These are phyloP conservation scores for Lentinula boryana DNA, from an alignment of 768 basidiomycete species.

Conservation along the genomic window DNA sequence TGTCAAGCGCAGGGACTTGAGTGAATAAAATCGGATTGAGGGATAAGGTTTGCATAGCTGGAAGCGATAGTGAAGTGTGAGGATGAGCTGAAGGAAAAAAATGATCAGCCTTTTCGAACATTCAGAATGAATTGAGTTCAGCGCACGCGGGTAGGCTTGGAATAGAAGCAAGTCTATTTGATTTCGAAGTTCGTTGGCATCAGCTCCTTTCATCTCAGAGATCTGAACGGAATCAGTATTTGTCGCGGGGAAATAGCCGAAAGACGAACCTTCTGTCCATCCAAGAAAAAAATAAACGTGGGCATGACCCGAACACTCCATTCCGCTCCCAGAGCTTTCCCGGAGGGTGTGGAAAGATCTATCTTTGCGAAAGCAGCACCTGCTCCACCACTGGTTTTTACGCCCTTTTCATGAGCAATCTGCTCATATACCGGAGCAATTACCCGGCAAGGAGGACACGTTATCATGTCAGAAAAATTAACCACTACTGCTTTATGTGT, in stretches of 20 bases:
- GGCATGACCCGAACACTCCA: conserved; percentile 75
- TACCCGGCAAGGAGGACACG: conserved; percentile 75
- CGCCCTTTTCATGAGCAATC: conserved; percentile 59
- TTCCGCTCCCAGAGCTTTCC: conserved; percentile 50
- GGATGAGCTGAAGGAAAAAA: conserved; percentile 57
- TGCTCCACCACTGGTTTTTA: conserved; percentile 23
- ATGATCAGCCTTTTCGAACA: not conserved
- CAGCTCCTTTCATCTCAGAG: conserved; percentile 66
- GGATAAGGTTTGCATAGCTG: conserved; percentile 54
- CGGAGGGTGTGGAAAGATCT: conserved; percentile 69
- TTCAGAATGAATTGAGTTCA: not conserved
- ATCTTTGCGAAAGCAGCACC: conserved; percentile 79
- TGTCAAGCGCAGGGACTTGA: conserved; percentile 64
- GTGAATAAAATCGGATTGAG: conserved; percentile 72
- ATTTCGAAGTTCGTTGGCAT: conserved; percentile 61
- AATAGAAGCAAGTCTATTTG: conserved; percentile 73
- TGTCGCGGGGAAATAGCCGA: not conserved
- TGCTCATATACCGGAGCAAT: conserved; percentile 82
- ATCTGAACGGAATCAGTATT: conserved; percentile 30
- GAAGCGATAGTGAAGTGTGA: conserved; percentile 56
- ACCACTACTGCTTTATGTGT: conserved; percentile 70
- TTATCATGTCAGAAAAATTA: conserved; percentile 71
- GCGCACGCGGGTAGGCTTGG: conserved; percentile 77
- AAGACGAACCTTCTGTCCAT: conserved; percentile 58
- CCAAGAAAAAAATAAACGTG: conserved; percentile 83